phyloP scores from a whole-genome alignment of 768 basidiomycete species.

The Serendipita sp. region DNA sequence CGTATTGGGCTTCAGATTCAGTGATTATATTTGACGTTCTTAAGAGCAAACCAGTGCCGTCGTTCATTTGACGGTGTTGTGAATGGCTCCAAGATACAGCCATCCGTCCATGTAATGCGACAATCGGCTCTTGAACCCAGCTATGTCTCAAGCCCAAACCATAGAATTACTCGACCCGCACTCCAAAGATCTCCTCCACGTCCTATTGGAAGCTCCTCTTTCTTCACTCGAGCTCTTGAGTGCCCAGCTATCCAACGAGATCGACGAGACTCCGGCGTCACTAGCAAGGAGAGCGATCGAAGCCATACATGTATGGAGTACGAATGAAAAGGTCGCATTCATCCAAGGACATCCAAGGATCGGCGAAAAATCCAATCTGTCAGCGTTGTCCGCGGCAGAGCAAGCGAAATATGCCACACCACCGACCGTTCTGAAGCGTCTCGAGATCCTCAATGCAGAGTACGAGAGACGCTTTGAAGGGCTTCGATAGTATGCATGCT shows the following conservation, averaged over 20 bases:
- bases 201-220: neutral
- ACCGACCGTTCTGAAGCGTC: conserved; percentile 53
- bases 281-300: neutral
- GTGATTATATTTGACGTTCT: neutral
- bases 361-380: conserved; percentile 63
- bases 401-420: conserved; percentile 47
- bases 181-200: neutral
- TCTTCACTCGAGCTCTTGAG: neutral
- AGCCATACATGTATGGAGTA: neutral
- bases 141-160: neutral
- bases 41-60: neutral
- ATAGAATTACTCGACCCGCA: neutral
- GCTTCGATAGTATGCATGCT: conserved; percentile 37
- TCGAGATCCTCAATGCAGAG: conserved; percentile 56
- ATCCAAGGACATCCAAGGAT: conserved; percentile 23
- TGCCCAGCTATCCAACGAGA: neutral
- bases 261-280: neutral
- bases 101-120: neutral
- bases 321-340: neutral
- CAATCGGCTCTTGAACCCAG: neutral
- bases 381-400: conserved; percentile 59
- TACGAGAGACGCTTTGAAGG: conserved; percentile 63
- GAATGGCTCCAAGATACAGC: too few relatives aligned
- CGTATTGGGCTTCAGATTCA: too few relatives aligned
- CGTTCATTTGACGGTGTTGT: neutral